A percentile compares a stretch with the other conserved stretches of the same genome.
Conservation (phyloP, 306 rosid species). For the Quercus cerris region DNA sequence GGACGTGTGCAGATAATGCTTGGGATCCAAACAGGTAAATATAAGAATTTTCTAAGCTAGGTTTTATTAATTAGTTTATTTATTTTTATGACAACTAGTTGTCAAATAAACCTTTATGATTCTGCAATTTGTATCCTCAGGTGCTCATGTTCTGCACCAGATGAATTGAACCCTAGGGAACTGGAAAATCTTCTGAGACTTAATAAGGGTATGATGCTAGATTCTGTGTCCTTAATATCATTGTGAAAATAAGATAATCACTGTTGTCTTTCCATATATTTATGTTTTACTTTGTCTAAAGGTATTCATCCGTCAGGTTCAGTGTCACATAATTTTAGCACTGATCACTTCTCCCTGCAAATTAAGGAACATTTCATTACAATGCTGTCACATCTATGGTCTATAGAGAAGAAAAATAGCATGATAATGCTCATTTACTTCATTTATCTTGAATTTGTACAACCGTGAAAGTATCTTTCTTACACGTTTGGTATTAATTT, state of each 20-base stretch:
- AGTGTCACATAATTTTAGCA: not conserved
- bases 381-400: not conserved
- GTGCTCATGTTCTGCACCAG: conserved; percentile 80
- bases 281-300: not conserved
- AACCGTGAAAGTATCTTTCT: not conserved
- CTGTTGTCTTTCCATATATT: not conserved
- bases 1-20: conserved; percentile 76
- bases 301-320: not conserved
- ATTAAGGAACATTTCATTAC: not conserved
- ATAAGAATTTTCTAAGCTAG: conserved; percentile 1
- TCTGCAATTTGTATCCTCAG: conserved; percentile 42
- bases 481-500: not conserved
- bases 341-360: not conserved
- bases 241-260: not conserved
- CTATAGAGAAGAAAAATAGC: not conserved
- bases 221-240: conserved; percentile 9
- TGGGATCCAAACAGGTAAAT: conserved; percentile 90
- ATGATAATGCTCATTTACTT: not conserved
- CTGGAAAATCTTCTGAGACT: conserved; percentile 74
- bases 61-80: not conserved
- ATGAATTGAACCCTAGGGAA: conserved; percentile 80
- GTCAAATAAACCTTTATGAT: conserved; percentile 17
- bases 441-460: not conserved
- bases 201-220: conserved; percentile 62
- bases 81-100: conserved; percentile 13